Evolutionary conservation across 2,329 filamentous ascomycete species (phyloP).

Genomic region (Cladosporium sp.): DNA sequence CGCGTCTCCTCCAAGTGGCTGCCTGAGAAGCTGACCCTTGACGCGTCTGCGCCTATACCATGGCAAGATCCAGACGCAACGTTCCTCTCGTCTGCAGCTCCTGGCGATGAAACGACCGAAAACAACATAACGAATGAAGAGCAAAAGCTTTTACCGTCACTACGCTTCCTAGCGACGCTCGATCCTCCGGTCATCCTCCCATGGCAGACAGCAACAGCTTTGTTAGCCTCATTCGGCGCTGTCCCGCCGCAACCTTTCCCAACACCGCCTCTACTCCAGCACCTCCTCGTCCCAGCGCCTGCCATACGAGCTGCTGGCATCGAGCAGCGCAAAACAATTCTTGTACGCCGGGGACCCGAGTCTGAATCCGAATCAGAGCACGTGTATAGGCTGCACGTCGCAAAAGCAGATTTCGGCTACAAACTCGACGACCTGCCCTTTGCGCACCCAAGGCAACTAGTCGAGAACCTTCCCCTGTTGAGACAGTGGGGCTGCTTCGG

Average conservation of each 20-base stretch:
- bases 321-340: conserved; percentile 9
- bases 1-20: conserved; percentile 73
- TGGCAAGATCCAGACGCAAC: conserved; percentile 71
- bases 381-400: conserved; percentile 62
- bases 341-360: conserved; percentile 8
- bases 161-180: conserved; percentile 70
- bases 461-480: conserved; percentile 68
- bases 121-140: conserved; percentile 49
- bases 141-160: conserved; percentile 57
- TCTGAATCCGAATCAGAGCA: conserved; percentile 31
- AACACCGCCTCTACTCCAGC: conserved; percentile 2
- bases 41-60: conserved; percentile 50
- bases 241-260: conserved; percentile 45
- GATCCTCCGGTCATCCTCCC: conserved; percentile 71
- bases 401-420: conserved; percentile 69
- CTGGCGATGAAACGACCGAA: conserved; percentile 33
- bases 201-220: conserved; percentile 57
- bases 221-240: conserved; percentile 56
- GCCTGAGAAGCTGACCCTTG: conserved; percentile 63
- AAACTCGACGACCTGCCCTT: conserved; percentile 67
- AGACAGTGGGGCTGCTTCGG: conserved; percentile 72
- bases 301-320: conserved; percentile 10
- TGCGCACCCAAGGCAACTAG: conserved; percentile 70
- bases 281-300: conserved; percentile 6
- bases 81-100: conserved; percentile 42